Conservation (phyloP, 106 monocot genomes). For the Dendrobium huoshanense region DNA sequence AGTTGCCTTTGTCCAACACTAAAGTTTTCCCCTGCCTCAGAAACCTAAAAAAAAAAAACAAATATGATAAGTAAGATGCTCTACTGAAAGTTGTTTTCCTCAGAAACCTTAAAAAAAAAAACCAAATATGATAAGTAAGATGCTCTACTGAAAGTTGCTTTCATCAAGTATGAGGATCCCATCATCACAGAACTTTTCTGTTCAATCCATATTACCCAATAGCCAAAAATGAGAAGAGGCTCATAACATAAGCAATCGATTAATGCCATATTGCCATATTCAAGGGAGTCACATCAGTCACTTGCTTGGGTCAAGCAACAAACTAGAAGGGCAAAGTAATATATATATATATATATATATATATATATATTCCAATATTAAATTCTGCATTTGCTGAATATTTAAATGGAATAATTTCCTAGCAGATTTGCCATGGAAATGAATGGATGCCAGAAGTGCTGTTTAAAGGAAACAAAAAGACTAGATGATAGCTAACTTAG, state of each 20-base stretch:
- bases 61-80: not conserved
- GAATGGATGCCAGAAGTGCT: too few species aligned
- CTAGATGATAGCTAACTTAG: too few species aligned
- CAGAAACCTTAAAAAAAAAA: conserved; percentile 52
- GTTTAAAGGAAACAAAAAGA: too few species aligned
- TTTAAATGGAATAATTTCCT: too few species aligned
- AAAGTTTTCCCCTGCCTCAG: conserved; percentile 93
- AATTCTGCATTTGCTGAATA: too few species aligned
- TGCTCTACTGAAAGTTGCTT: not conserved
- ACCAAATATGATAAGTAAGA: not conserved
- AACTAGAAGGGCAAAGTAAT: too few species aligned
- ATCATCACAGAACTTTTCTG: not conserved
- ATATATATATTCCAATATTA: too few species aligned
- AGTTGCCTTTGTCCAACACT: conserved; percentile 97
- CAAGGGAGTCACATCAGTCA: not conserved
- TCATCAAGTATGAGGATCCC: not conserved
- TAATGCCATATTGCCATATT: not conserved
- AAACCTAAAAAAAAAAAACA: conserved; percentile 34
- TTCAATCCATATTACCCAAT: not conserved
- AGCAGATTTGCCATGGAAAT: too few species aligned
- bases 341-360: too few species aligned
- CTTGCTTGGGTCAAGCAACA: too few species aligned
- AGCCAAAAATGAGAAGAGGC: not conserved
- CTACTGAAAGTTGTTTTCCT: conserved; percentile 12
- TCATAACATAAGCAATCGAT: not conserved